A percentile compares a stretch with the other conserved stretches of the same genome.
Conservation (phyloP, 768 basidiomycete genomes). For the Boletus fagicola region DNA sequence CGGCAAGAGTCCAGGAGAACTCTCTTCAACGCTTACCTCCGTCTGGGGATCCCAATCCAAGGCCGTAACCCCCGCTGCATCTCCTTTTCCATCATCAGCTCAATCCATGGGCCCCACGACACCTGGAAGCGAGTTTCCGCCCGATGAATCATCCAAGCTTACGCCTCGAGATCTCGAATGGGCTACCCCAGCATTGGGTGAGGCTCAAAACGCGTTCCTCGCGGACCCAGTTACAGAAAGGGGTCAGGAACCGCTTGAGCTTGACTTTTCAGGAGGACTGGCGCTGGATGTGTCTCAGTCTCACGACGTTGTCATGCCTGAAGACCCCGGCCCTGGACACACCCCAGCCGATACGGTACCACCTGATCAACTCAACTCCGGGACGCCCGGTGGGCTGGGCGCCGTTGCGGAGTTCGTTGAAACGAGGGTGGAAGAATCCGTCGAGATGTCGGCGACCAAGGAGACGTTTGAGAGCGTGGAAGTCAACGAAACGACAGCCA, state of each 20-base stretch:
- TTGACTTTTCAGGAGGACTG: slow-evolving; percentile 1
- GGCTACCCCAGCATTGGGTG: slow-evolving; percentile 14
- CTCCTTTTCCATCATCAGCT: slow-evolving; percentile 24
- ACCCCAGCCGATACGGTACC: slow-evolving; percentile 32
- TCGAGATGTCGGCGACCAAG: slow-evolving; percentile 10
- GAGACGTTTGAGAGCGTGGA: slow-evolving; percentile 5
- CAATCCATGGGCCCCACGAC: slow-evolving; percentile 27
- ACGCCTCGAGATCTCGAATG: slow-evolving; percentile 8
- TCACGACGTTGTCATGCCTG: neutral
- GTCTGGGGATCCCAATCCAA: slow-evolving; percentile 46
- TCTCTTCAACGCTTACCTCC: slow-evolving; percentile 44
- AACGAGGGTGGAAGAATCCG: slow-evolving; percentile 1
- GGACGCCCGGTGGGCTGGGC: neutral
- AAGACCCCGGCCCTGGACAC: slow-evolving; percentile 11
- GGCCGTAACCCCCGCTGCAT: slow-evolving; percentile 27
- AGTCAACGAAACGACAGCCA: neutral
- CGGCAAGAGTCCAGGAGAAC: slow-evolving; percentile 38
- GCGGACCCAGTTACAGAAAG: neutral
- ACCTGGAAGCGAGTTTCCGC: slow-evolving; percentile 17
- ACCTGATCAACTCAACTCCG: slow-evolving; percentile 17
- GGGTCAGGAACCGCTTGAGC: neutral
- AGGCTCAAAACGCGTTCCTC: slow-evolving; percentile 7
- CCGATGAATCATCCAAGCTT: neutral
- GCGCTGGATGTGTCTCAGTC: slow-evolving; percentile 15
- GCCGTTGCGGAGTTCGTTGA: slow-evolving; percentile 3